Base-by-base conservation (phyloP, 2,329 filamentous ascomycete genomes). In the Talaromyces sp. region DNA sequence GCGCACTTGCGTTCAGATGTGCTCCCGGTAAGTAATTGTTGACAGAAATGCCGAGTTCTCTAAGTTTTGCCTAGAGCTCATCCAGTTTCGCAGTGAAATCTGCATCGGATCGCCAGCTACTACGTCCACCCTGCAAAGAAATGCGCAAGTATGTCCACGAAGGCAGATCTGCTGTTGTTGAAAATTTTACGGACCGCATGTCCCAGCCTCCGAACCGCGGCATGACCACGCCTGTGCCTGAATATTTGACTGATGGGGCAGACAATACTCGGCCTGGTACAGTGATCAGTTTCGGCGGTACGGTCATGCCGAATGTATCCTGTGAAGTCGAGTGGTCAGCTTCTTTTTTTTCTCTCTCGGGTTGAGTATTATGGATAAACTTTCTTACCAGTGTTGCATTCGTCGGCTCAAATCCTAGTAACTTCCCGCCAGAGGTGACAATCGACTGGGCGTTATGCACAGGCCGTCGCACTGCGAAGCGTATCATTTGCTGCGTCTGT, bases 211-310 rank as follows among this genome's bases (percentile, higher is more conserved):
- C 89, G 17, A 75, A 73, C 1, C 57, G 62, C 0, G 81, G 73
- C 1, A 53, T 67, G 8, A 79, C 59, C 55, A 63, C 57, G 35
- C 10, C 35, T 15, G 13, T n/a, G n/a, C n/a, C 4, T 62, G 67
- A 15, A 66, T 96, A 96, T 2, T 75, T 69, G 28, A 96, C 74
- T 0, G 63, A 66, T 0, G 91, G 91, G 0, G 82, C 67, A 0
- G 66, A 41, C 0, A 96, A 79, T 37, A 93, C 81, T 5, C 92
- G 84, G 1, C 84, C 92, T 0, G 79, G 78, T 0, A 96, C 88
- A 0, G 87, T 88, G 31, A 96, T 77, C 37, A 96, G 78, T 1
- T 77, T 71, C 13, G 80, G 75, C 72, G 35, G 35, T n/a, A 37
- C 13, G 9, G 60, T 1, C 65, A 48, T 22, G 37, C 77, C 78